These are phyloP conservation scores for Penicillium maclennaniae DNA, from an alignment of 495 filamentous ascomycete species.

Conservation along the genomic window DNA sequence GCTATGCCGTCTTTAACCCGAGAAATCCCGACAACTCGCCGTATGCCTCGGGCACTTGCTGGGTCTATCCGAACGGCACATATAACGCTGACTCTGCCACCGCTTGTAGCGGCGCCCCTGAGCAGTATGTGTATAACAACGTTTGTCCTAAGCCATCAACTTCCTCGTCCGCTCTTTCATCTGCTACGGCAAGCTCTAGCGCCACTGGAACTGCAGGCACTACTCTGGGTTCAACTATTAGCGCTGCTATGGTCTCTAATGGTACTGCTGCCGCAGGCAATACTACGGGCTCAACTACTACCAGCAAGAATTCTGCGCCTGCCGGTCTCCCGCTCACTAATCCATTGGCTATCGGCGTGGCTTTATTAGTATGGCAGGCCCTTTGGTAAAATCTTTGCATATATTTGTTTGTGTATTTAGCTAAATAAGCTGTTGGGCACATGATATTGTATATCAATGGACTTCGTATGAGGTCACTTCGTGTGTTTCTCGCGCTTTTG, in stretches of 20 bases:
- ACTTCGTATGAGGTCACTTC: too few relatives aligned
- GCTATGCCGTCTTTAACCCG: constrained; percentile 26
- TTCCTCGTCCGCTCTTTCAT: constrained; percentile 17
- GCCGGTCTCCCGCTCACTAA: constrained; percentile 11
- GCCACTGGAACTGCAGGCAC: constrained; percentile 12
- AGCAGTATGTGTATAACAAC: constrained; percentile 24
- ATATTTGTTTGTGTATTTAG: constrained; percentile 9
- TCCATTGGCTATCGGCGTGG: constrained; percentile 16
- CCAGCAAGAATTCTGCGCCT: constrained; percentile 19
- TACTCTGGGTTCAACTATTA: constrained; percentile 7
- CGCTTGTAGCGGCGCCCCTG: constrained; percentile 16
- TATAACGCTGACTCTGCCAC: constrained; percentile 14
- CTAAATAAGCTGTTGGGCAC: constrained; percentile 7
- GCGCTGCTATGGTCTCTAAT: constrained; percentile 2
- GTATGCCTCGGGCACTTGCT: constrained; percentile 21
- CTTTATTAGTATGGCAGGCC: constrained; percentile 16
- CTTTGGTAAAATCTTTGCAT: constrained; percentile 12
- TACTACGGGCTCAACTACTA: constrained; percentile 10
- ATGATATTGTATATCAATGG: too few relatives aligned
- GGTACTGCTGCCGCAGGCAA: background rate
- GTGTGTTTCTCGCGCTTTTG: too few relatives aligned
- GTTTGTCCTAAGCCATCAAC: constrained; percentile 18
- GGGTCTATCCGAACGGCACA: constrained; percentile 26
- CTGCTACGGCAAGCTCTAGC: constrained; percentile 10
- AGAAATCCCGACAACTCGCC: constrained; percentile 13